phyloP scores from a whole-genome alignment of 257 asterid species.

The Fraxinus cuspidata region DNA sequence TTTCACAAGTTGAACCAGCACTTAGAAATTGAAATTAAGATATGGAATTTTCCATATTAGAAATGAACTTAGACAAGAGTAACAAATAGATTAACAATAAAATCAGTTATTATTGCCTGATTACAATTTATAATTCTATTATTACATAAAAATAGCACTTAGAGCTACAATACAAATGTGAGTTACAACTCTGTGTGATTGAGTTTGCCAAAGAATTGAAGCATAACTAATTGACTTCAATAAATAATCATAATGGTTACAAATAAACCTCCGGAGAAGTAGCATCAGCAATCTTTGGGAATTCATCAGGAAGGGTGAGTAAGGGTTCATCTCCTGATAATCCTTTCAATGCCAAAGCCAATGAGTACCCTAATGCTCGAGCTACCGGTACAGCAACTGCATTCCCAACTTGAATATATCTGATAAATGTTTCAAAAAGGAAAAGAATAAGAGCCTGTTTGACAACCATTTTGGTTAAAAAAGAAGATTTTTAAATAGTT shows the following conservation, averaged over 20 bases:
- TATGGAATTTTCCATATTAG: too few species aligned
- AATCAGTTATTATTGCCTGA: too few species aligned
- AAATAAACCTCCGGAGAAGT: constrained; percentile 21
- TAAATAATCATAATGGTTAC: not conserved
- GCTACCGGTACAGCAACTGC: constrained; percentile 92
- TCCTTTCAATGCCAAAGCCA: constrained; percentile 53
- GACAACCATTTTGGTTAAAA: too few species aligned
- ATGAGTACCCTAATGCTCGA: constrained; percentile 64
- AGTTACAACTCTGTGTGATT: not conserved
- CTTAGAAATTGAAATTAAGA: too few species aligned
- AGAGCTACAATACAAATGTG: not conserved
- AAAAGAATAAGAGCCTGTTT: not conserved
- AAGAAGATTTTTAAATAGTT: too few species aligned
- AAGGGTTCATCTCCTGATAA: constrained; percentile 37
- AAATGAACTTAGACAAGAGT: too few species aligned
- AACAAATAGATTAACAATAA: too few species aligned
- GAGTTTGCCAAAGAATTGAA: too few species aligned
- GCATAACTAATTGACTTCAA: not conserved
- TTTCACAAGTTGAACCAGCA: too few species aligned
- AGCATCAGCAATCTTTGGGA: constrained; percentile 29
- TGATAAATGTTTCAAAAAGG: constrained; percentile 7
- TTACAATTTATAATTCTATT: too few species aligned
- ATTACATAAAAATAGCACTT: too few species aligned
- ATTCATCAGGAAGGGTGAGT: constrained; percentile 47
- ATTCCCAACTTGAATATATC: constrained; percentile 83